Conservation (phyloP, 192 early-diverging fungal genomes). For the Linnemannia hyalina region DNA sequence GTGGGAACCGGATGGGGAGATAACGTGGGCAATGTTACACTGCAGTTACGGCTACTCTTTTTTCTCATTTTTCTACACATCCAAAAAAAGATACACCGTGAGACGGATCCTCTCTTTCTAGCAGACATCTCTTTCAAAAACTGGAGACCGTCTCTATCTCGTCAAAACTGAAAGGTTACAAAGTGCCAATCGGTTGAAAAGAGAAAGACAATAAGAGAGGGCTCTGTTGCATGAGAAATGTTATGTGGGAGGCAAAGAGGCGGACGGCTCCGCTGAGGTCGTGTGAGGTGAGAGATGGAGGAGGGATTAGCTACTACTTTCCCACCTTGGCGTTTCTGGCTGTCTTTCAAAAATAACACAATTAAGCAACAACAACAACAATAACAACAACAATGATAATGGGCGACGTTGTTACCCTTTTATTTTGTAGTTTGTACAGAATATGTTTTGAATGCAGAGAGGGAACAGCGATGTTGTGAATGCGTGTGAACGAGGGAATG, state of each 20-base stretch:
- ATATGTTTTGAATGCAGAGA: not conserved
- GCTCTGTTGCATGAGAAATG: conserved; percentile 4
- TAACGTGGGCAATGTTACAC: no score
- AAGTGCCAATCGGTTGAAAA: not conserved
- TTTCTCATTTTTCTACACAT: not conserved
- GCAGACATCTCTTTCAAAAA: not conserved
- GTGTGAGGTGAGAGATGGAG: not conserved
- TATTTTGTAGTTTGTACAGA: not conserved
- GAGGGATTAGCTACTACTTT: not conserved
- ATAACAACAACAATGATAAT: no score
- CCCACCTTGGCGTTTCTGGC: not conserved
- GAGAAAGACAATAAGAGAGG: not conserved
- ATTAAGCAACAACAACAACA: not conserved
- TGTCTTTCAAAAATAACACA: conserved; percentile 1
- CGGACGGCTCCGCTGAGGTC: not conserved
- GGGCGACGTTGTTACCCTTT: not conserved
- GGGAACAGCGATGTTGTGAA: no score
- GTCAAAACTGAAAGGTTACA: not conserved
- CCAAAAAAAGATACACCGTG: not conserved
- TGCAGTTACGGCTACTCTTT: not conserved
- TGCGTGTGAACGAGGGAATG: no score
- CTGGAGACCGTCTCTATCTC: not conserved
- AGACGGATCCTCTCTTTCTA: not conserved
- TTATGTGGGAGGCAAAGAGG: not conserved
- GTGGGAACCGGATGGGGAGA: no score